A percentile compares a stretch with the other conserved stretches of the same genome.
Conservation (phyloP, 1,284 basidiomycete species). For the Tremellales sp. region DNA sequence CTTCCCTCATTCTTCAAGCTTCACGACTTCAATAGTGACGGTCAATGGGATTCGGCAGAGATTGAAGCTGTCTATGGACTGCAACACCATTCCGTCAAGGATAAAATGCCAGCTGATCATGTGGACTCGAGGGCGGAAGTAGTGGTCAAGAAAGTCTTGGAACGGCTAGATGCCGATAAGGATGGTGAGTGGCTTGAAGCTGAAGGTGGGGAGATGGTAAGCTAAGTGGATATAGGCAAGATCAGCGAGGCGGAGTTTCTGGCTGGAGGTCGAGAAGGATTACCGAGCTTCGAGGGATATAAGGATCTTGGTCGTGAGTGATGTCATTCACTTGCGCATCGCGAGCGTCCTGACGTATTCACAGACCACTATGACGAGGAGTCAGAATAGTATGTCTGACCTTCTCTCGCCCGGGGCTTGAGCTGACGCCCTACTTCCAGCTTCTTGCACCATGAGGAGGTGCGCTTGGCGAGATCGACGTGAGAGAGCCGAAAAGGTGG, state of each 20-base stretch:
- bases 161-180: constrained; percentile 67
- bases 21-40: constrained; percentile 82
- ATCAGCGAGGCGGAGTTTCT: constrained; percentile 77
- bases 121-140: constrained; percentile 80
- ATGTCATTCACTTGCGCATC: background rate
- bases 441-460: constrained; percentile 89
- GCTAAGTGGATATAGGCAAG: constrained; percentile 46
- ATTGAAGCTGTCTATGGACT: constrained; percentile 91
- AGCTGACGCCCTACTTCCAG: constrained; percentile 16
- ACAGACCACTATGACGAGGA: constrained; percentile 50
- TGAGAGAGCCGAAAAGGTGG: background rate
- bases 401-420: background rate
- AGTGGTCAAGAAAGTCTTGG: constrained; percentile 73
- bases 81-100: constrained; percentile 87
- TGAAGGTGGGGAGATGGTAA: background rate
- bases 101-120: constrained; percentile 73
- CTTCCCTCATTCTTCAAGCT: constrained; percentile 53
- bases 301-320: constrained; percentile 78
- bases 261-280: constrained; percentile 63
- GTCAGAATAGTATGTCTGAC: constrained; percentile 49
- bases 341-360: background rate
- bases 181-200: constrained; percentile 63
- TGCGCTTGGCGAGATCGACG: constrained; percentile 9
- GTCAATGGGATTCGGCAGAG: constrained; percentile 71
- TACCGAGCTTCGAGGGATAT: constrained; percentile 89